Base-by-base conservation (phyloP, 2,329 filamentous ascomycete species). In the Talaromyces piceae region DNA sequence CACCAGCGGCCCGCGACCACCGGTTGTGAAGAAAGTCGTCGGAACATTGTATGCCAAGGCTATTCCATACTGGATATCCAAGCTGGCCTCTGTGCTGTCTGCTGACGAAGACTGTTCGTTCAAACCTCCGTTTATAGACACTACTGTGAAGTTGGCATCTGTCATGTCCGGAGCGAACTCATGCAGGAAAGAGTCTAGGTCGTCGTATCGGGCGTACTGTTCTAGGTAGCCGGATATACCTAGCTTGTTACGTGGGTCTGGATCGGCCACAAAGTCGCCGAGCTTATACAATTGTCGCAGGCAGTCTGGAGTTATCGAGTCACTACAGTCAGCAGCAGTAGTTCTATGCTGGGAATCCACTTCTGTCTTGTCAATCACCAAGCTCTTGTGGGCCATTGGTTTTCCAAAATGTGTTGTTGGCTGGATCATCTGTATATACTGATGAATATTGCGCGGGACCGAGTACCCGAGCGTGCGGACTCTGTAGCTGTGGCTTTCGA, bases 341-440 rank as follows among this genome's bases (percentile, higher is more conserved):
- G 7, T 18, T 61, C 59, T 31, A 26, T 57, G 57, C 2, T 55
- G 54, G 13, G 47, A 30, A 2, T 55, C 51, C 1, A 56, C 52
- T 28, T 57, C 25, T 5, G 58, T 49, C 12, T 48, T 31, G 30
- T 57, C 61, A 18, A 65, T 51, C 11, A 71, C 61, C 5, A 65
- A 65, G 23, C 63, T 71, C 41, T 58, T 61, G 51, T 78, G 73
- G 2, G 74, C 58, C 26, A 63, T 64, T 20, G 78, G 70, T 50
- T 75, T 69, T 16, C 78, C 78, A 53, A 86, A 86, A 33, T 78
- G 73, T 3, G 80, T 86, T 0, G 82, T 86, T 1, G 83, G 83
- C 63, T 85, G 80, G 45, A 86, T 79, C 61, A 84, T 73, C 52
- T 80, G 77, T 52, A 87, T 73, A 58, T 81, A 73, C 41, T 70